Percentiles rank a stretch among this genome's conserved stretches.
Conservation (phyloP, 176 grass and related monocot genomes). For the Zizania latifolia region DNA sequence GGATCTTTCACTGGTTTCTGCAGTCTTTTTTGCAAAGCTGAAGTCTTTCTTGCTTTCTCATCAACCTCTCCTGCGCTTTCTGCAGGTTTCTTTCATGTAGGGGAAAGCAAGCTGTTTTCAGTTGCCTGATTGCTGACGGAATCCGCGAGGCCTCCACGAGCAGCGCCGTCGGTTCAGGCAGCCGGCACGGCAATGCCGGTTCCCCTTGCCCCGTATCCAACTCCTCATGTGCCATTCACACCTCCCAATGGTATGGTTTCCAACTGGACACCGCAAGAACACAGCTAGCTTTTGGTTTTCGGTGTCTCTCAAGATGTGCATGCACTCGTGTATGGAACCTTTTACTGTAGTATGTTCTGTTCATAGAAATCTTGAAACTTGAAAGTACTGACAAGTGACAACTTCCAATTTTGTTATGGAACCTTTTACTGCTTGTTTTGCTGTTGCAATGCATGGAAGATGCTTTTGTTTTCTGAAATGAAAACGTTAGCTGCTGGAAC, state of each 20-base stretch:
- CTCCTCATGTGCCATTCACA: constrained; percentile 63
- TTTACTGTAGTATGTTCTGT: constrained; percentile 20
- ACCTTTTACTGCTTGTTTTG: constrained; percentile 17
- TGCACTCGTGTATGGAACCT: neutral
- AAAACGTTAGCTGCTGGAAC: neutral
- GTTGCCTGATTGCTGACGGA: neutral
- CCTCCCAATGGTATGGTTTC: constrained; percentile 65
- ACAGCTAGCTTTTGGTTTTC: neutral
- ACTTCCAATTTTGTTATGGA: neutral
- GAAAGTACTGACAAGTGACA: too few relatives aligned
- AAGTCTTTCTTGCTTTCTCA: constrained; percentile 7
- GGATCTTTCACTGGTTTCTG: neutral
- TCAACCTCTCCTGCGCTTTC: neutral
- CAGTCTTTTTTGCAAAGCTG: too few relatives aligned
- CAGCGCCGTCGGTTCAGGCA: constrained; percentile 31
- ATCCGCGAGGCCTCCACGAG: neutral
- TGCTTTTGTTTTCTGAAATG: neutral
- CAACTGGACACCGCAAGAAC: neutral
- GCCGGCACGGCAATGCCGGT: constrained; percentile 79
- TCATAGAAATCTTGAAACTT: neutral
- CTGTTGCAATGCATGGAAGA: neutral
- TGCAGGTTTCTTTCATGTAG: constrained; percentile 53
- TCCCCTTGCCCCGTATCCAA: constrained; percentile 86
- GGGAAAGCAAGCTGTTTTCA: neutral
- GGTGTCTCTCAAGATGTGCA: neutral